Evolutionary conservation across 2,329 filamentous ascomycete genomes (phyloP).

Genomic region (Graphium sp.): DNA sequence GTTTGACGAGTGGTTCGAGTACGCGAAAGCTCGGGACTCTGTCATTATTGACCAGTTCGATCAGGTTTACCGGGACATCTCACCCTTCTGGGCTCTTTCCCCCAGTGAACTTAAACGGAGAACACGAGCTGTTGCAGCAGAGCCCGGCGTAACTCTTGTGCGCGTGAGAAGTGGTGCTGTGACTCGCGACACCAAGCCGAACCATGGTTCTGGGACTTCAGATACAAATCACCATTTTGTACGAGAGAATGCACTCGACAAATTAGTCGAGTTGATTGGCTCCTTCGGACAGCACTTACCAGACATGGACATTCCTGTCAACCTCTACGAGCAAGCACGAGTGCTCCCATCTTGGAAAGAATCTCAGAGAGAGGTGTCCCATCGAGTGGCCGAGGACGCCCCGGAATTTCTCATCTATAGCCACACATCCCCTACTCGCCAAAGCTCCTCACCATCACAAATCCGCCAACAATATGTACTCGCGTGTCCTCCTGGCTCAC

Average conservation of each 20-base stretch:
- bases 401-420: too few species aligned
- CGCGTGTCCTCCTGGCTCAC: conserved; percentile 47
- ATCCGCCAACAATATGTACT: conserved; percentile 24
- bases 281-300: conserved; percentile 58
- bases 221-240: too few species aligned
- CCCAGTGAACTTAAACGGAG: too few species aligned
- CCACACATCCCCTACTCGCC: too few species aligned
- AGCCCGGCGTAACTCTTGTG: conserved; percentile 27
- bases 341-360: conserved; percentile 30
- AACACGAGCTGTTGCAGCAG: conserved; percentile 19
- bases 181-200: conserved; percentile 3
- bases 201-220: too few species aligned
- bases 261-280: conserved; percentile 48
- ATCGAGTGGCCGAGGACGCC: too few species aligned
- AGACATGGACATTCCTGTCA: conserved; percentile 74
- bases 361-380: too few species aligned
- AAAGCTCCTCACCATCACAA: too few species aligned
- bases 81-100: conserved; percentile 61
- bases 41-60: conserved; percentile 67
- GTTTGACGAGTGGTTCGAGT: conserved; percentile 75
- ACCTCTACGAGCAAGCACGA: conserved; percentile 58
- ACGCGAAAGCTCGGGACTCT: conserved; percentile 51
- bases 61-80: conserved; percentile 57
- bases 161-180: conserved; percentile 50
- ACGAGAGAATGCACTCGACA: conserved; percentile 21